Evolutionary conservation across 2,329 filamentous ascomycete species (phyloP).

Genomic region (Penicillium sp.): DNA sequence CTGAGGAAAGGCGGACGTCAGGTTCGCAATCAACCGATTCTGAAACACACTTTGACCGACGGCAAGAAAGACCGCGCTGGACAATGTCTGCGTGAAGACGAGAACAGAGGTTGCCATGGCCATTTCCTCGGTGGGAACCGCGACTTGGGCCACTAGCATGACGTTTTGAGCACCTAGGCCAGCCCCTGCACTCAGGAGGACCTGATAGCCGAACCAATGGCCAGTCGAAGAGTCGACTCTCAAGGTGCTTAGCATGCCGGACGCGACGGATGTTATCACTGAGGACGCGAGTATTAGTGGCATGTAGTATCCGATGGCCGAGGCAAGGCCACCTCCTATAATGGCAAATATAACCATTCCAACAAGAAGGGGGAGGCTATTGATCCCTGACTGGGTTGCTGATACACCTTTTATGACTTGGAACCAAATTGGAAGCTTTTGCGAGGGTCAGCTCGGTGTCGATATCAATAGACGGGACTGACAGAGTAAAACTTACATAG

Average conservation of each 20-base stretch:
- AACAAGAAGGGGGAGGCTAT: slow-evolving; percentile 34
- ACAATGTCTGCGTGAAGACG: slow-evolving; percentile 34
- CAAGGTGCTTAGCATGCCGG: slow-evolving; percentile 40
- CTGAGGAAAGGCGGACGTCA: slow-evolving; percentile 4
- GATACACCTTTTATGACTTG: slow-evolving; percentile 43
- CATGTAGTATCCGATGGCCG: slow-evolving; percentile 34
- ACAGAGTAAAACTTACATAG: slow-evolving; percentile 10
- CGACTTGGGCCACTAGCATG: slow-evolving; percentile 32
- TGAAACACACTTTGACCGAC: slow-evolving; percentile 49
- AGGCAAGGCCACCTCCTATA: slow-evolving; percentile 24
- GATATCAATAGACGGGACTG: no score
- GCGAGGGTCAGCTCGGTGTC: no score
- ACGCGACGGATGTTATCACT: slow-evolving; percentile 34
- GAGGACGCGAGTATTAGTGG: slow-evolving; percentile 33
- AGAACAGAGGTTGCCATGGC: slow-evolving; percentile 33
- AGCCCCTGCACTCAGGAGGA: slow-evolving; percentile 32
- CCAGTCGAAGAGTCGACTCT: slow-evolving; percentile 26
- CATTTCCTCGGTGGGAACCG: slow-evolving; percentile 28
- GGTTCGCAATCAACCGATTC: slow-evolving; percentile 28
- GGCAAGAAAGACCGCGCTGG: slow-evolving; percentile 44
- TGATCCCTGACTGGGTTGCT: slow-evolving; percentile 42
- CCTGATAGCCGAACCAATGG: slow-evolving; percentile 38
- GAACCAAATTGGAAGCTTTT: slow-evolving; percentile 42
- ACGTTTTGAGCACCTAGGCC: slow-evolving; percentile 35
- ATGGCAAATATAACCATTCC: slow-evolving; percentile 32